Evolutionary conservation across 2,329 filamentous ascomycete species (phyloP).

Genomic region (Talaromyces sp.): DNA sequence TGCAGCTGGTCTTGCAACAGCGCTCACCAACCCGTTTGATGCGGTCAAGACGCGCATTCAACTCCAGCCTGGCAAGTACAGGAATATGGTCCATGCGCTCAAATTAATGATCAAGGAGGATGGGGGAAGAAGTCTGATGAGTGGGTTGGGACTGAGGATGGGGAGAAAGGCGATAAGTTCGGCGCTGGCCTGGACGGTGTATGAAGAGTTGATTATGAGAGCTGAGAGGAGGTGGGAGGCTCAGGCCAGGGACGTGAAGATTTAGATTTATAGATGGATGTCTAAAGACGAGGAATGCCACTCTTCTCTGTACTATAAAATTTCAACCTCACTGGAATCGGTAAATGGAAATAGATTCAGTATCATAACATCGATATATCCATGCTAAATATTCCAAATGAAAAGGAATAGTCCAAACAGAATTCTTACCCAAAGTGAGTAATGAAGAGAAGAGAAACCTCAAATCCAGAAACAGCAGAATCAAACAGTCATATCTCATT

Average conservation of each 20-base stretch:
- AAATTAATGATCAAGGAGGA: constrained; percentile 78
- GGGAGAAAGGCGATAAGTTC: constrained; percentile 87
- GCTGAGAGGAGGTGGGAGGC: constrained; percentile 52
- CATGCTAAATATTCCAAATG: constrained; percentile 21
- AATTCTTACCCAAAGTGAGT: neutral
- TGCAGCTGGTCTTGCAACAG: constrained; percentile 78
- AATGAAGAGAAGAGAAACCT: neutral
- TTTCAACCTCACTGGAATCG: neutral
- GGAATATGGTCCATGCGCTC: constrained; percentile 75
- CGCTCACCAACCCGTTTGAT: constrained; percentile 93
- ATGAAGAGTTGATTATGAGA: constrained; percentile 84
- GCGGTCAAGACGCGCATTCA: constrained; percentile 94
- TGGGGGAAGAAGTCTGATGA: constrained; percentile 74
- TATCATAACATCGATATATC: constrained; percentile 17
- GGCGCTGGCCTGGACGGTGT: constrained; percentile 95
- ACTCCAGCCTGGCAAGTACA: constrained; percentile 77
- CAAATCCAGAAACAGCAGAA: neutral
- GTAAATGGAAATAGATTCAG: neutral
- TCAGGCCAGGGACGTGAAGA: constrained; percentile 18
- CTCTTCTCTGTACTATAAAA: neutral
- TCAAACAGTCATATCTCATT: constrained; percentile 9
- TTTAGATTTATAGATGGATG: neutral
- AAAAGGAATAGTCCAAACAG: neutral
- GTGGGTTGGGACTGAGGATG: constrained; percentile 82
- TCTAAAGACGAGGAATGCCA: neutral